These are phyloP conservation scores for Vitis cinerea DNA, from an alignment of 164 flowering plant genomes.

Conservation along the genomic window DNA sequence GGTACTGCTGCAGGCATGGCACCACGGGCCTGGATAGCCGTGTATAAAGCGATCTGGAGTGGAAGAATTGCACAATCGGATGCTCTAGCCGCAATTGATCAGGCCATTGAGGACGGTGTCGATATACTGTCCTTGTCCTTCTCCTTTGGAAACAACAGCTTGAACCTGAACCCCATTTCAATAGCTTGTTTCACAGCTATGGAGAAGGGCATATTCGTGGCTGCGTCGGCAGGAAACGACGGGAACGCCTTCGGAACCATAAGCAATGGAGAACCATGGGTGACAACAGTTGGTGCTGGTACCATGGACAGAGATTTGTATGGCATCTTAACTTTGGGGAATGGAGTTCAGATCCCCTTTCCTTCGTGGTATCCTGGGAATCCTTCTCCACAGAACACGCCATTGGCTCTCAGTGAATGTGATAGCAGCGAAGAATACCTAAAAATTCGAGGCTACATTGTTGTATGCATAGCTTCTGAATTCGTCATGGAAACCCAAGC, in stretches of 20 bases:
- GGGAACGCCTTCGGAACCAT: conserved; percentile 10
- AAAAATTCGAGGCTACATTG: not conserved
- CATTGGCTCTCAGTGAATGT: conserved; percentile 8
- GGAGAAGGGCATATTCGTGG: conserved; percentile 43
- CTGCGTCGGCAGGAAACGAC: conserved; percentile 24
- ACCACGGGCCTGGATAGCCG: conserved; percentile 42
- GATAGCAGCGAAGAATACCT: not conserved
- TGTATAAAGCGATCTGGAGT: conserved; percentile 45
- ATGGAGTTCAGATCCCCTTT: conserved; percentile 14
- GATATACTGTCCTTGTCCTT: conserved; percentile 50
- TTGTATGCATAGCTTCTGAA: conserved; percentile 12
- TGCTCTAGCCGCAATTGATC: conserved; percentile 52
- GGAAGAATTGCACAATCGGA: conserved; percentile 25
- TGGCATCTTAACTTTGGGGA: conserved; percentile 21
- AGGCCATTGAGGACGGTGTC: conserved; percentile 57
- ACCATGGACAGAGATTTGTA: conserved; percentile 21
- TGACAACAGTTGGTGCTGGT: conserved; percentile 21
- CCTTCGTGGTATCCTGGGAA: conserved; percentile 16
- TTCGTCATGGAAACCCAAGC: not conserved
- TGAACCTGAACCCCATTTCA: conserved; percentile 29
- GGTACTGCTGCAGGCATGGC: conserved; percentile 51
- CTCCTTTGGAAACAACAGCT: conserved; percentile 19
- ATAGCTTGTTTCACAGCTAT: conserved; percentile 46
- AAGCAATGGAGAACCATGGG: conserved; percentile 28
- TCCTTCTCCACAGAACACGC: not conserved